These are phyloP conservation scores for Acanthamoeba lenticulata DNA, from an alignment of 208 protist genomes.

Conservation along the genomic window DNA sequence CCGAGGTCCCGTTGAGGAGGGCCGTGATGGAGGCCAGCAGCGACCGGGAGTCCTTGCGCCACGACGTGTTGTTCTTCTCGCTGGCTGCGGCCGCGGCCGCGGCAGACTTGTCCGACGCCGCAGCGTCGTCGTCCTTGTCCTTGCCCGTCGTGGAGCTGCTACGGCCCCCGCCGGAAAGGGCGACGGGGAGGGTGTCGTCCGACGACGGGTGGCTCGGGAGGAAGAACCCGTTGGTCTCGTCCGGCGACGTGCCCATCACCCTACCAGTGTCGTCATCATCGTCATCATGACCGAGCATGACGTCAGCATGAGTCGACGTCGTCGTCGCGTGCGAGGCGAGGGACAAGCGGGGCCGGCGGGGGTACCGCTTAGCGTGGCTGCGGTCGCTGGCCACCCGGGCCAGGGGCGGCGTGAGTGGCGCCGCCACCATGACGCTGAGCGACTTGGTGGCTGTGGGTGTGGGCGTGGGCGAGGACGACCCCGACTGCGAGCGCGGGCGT, in stretches of 20 bases:
- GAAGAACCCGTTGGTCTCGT: neutral
- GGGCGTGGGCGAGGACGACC: neutral
- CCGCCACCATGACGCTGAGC: neutral
- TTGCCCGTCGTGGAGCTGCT: neutral
- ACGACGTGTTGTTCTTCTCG: neutral
- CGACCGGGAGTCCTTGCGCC: neutral
- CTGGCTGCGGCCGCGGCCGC: neutral
- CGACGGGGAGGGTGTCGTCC: neutral
- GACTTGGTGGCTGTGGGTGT: neutral
- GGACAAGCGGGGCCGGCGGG: no score
- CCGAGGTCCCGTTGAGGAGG: neutral
- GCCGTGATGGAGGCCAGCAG: slow-evolving; percentile 15
- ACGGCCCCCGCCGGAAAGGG: neutral
- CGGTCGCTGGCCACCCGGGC: neutral
- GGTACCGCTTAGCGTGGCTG: neutral
- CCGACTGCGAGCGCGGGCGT: neutral
- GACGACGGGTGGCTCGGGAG: neutral
- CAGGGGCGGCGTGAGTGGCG: neutral
- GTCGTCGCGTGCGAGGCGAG: no score
- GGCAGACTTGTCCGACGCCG: neutral
- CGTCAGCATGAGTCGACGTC: no score
- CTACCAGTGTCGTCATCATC: no score
- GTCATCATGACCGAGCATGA: no score
- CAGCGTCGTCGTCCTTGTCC: neutral
- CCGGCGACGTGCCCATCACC: slow-evolving; percentile 25